phyloP scores from a whole-genome alignment of 164 flowering plant species.

The Cinnamomum micranthum region DNA sequence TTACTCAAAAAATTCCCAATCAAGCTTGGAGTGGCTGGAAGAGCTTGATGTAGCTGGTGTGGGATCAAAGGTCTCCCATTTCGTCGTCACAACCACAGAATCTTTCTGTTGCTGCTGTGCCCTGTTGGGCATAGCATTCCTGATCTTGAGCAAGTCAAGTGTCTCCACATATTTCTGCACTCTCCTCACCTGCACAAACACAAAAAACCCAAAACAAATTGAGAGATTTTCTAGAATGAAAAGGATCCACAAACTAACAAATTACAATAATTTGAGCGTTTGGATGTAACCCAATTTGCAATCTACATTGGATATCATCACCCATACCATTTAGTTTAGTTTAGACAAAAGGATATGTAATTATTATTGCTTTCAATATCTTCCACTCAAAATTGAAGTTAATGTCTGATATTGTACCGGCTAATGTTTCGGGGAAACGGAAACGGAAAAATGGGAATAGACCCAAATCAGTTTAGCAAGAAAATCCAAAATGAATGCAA shows the following conservation, averaged over 20 bases:
- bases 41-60: slow-evolving; percentile 19
- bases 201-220: neutral
- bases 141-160: slow-evolving; percentile 57
- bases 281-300: neutral
- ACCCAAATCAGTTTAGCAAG: neutral
- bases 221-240: neutral
- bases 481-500: neutral
- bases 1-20: slow-evolving; percentile 39
- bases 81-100: slow-evolving; percentile 64
- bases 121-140: slow-evolving; percentile 34
- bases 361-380: too few relatives aligned
- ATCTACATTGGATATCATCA: neutral
- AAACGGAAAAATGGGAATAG: neutral
- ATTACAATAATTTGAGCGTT: neutral
- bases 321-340: neutral
- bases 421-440: neutral
- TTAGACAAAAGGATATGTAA: too few relatives aligned
- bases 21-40: slow-evolving; percentile 19
- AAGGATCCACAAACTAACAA: neutral
- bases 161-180: slow-evolving; percentile 86
- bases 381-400: too few relatives aligned
- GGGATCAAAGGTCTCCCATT: slow-evolving; percentile 66
- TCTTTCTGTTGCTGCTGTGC: slow-evolving; percentile 1
- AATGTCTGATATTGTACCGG: too few relatives aligned
- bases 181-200: slow-evolving; percentile 56